A percentile compares a stretch with the other conserved stretches of the same genome.
Evolutionary conservation across 805 yeast genomes (phyloP).

Genomic region (Candida boidinii): DNA sequence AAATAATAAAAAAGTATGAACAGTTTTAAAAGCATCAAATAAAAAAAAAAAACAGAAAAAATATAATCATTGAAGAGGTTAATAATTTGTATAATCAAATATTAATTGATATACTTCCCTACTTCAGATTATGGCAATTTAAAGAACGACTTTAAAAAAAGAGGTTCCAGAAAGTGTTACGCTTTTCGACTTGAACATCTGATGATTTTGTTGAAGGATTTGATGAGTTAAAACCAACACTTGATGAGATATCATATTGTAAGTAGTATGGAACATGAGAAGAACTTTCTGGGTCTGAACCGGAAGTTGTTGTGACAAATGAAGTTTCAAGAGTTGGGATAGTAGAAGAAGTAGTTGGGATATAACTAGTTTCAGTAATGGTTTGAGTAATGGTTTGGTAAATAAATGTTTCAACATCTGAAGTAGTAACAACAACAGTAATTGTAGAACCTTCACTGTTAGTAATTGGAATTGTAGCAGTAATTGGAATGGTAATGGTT

Average conservation of each 20-base stretch:
- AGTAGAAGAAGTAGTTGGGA: conserved; percentile 8
- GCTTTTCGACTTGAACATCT: conserved; percentile 9
- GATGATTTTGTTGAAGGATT: conserved; percentile 7
- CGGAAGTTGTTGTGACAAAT: conserved; percentile 4
- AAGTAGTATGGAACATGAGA: conserved; percentile 3
- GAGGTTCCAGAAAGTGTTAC: conserved; percentile 15
- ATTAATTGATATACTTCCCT: too few species aligned
- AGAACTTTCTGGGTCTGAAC: conserved; percentile 1
- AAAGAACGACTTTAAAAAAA: conserved; percentile 5
- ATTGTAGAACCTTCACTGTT: conserved; percentile 19
- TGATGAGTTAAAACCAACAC: conserved; percentile 5
- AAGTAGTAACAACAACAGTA: conserved; percentile 21
- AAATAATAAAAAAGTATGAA: not conserved
- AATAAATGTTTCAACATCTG: conserved; percentile 18
- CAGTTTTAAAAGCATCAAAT: not conserved
- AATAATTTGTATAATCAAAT: too few species aligned
- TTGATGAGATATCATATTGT: conserved; percentile 2
- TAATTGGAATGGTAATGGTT: conserved; percentile 21
- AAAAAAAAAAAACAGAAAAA: conserved; percentile 1
- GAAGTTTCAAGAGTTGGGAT: conserved; percentile 2
- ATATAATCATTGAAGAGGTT: too few species aligned
- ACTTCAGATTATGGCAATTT: too few species aligned
- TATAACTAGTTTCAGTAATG: conserved; percentile 3
- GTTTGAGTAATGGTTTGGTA: conserved; percentile 11
- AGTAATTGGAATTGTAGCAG: conserved; percentile 23